Evolutionary conservation across 768 basidiomycete genomes (phyloP).

Genomic region (Russula abietina): DNA sequence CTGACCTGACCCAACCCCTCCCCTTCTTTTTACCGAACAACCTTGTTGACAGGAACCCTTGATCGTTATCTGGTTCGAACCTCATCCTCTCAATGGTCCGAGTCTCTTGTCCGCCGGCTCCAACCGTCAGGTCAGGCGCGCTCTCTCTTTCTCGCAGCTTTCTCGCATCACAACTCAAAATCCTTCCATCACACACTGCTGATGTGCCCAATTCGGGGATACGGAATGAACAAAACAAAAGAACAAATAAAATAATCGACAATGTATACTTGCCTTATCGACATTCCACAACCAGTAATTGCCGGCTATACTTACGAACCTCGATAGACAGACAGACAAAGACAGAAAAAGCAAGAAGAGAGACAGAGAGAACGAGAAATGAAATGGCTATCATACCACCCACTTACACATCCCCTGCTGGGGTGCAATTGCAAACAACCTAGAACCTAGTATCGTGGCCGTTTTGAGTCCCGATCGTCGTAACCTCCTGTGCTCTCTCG

Average conservation of each 20-base stretch:
- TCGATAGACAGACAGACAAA: conserved; percentile 7
- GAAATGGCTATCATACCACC: conserved; percentile 24
- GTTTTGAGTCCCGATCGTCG: conserved; percentile 78
- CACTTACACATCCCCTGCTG: conserved; percentile 11
- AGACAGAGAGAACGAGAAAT: conserved; percentile 10
- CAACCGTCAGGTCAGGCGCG: not conserved
- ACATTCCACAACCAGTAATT: conserved; percentile 5
- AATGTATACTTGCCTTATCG: conserved; percentile 22
- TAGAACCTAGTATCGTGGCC: conserved; percentile 63
- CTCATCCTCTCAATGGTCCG: not conserved
- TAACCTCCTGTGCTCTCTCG: conserved; percentile 62
- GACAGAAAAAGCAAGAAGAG: conserved; percentile 4
- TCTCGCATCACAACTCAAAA: conserved; percentile 12
- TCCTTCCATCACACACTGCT: conserved; percentile 11
- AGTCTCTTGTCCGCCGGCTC: conserved; percentile 1
- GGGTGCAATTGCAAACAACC: conserved; percentile 8
- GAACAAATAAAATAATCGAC: conserved; percentile 9
- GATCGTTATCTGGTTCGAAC: conserved; percentile 10
- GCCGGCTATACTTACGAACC: conserved; percentile 20
- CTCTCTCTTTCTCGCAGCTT: not conserved
- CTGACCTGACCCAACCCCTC: not conserved
- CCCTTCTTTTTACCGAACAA: not conserved
- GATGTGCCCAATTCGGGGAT: conserved; percentile 1
- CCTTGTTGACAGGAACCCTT: not conserved
- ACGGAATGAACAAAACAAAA: not conserved